Evolutionary conservation across 768 basidiomycete species (phyloP).

Genomic region (Phylloporus arenicola): DNA sequence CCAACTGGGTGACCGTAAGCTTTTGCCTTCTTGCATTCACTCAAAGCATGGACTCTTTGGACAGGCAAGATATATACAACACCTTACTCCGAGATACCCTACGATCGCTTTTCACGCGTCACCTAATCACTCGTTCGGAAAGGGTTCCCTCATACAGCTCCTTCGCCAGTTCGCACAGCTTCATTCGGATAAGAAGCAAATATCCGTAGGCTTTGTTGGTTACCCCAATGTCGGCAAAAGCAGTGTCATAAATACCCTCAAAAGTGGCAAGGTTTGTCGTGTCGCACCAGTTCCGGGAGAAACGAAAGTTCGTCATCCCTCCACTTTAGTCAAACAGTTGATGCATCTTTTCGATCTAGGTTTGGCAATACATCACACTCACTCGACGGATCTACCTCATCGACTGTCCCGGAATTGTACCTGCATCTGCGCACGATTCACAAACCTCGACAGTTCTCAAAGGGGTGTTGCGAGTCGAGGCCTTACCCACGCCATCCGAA

Average conservation of each 20-base stretch:
- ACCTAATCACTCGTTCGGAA: conserved; percentile 98
- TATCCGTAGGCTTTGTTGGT: conserved; percentile 95
- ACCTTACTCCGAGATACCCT: conserved; percentile 90
- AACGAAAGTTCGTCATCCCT: conserved; percentile 57
- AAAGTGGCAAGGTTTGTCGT: conserved; percentile 94
- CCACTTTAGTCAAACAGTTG: not conserved
- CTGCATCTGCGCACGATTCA: conserved; percentile 85
- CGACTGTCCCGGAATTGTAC: conserved; percentile 98
- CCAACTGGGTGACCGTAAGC: conserved; percentile 96
- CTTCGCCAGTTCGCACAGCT: conserved; percentile 94
- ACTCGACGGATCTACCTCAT: conserved; percentile 97
- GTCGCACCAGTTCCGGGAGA: conserved; percentile 98
- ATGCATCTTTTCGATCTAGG: conserved; percentile 30
- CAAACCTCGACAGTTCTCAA: conserved; percentile 92
- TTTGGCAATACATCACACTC: conserved; percentile 99
- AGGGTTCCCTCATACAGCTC: conserved; percentile 95
- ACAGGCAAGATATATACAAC: conserved; percentile 92
- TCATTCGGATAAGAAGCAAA: conserved; percentile 98
- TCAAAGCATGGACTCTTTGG: not conserved
- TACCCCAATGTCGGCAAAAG: conserved; percentile 99
- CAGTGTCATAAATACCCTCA: conserved; percentile 96
- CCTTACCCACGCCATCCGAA: conserved; percentile 85
- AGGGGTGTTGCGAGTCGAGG: conserved; percentile 94
- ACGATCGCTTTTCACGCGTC: conserved; percentile 99
- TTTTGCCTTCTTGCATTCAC: not conserved